Evolutionary conservation across 2,329 filamentous ascomycete genomes (phyloP).

Genomic region (Fusarium coicis): DNA sequence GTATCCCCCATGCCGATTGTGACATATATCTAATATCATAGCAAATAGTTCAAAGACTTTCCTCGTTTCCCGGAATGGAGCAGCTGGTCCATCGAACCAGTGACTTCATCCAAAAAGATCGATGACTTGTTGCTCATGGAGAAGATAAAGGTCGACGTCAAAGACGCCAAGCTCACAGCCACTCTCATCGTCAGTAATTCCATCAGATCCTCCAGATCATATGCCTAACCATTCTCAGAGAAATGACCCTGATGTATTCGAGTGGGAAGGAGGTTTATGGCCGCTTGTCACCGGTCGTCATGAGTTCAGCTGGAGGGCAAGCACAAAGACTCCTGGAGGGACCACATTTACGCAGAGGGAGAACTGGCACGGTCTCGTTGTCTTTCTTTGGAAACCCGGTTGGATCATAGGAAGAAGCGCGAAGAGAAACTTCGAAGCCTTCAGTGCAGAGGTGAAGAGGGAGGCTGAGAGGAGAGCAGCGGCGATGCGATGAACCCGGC

Average conservation of each 20-base stretch:
- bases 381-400: background rate
- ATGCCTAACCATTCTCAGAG: background rate
- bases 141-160: slow-evolving; percentile 2
- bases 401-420: background rate
- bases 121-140: background rate
- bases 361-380: background rate
- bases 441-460: slow-evolving; percentile 10
- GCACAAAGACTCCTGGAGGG: background rate
- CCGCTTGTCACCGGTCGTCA: slow-evolving; percentile 9
- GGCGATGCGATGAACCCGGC: background rate
- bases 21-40: background rate
- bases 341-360: slow-evolving; percentile 5
- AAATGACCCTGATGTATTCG: background rate
- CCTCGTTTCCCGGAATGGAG: slow-evolving; percentile 10
- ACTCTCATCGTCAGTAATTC: background rate
- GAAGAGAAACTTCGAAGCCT: background rate
- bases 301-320: slow-evolving; percentile 15
- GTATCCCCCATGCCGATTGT: fast-evolving
- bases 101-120: background rate
- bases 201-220: too few relatives aligned
- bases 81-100: slow-evolving; percentile 5
- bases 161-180: slow-evolving; percentile 3
- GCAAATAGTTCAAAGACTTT: background rate
- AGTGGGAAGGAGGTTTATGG: slow-evolving; percentile 2
- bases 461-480: slow-evolving; percentile 1